A percentile compares a stretch with the other conserved stretches of the same genome.
phyloP scores from a whole-genome alignment of 2,329 filamentous ascomycete genomes.

The Cladosporium sp. region DNA sequence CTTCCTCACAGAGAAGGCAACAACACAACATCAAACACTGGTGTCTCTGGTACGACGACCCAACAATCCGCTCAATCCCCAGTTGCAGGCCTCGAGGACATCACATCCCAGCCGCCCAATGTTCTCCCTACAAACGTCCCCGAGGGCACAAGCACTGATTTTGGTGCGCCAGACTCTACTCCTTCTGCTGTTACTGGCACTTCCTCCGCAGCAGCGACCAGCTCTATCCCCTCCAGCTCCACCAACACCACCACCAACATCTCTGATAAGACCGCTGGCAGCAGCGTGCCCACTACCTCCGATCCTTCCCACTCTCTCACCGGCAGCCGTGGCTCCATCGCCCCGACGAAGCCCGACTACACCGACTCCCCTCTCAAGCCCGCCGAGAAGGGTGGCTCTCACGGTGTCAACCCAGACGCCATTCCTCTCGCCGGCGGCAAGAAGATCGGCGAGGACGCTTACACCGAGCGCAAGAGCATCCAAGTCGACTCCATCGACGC shows the following conservation, averaged over 20 bases:
- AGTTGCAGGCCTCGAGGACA: neutral
- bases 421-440: slow-evolving; percentile 24
- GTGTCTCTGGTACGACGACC: neutral
- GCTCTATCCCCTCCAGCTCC: neutral
- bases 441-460: slow-evolving; percentile 18
- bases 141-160: slow-evolving; percentile 11
- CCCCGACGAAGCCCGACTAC: slow-evolving; percentile 13
- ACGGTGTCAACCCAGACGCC: slow-evolving; percentile 20
- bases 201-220: neutral
- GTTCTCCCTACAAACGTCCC: slow-evolving; percentile 12
- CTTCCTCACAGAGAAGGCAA: slow-evolving; percentile 8
- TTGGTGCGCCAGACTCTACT: neutral
- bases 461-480: slow-evolving; percentile 16
- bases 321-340: slow-evolving; percentile 13
- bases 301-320: slow-evolving; percentile 11
- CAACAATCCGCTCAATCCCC: neutral
- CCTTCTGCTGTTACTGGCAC: neutral
- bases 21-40: neutral
- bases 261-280: neutral
- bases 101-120: slow-evolving; percentile 12
- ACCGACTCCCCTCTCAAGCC: slow-evolving; percentile 18
- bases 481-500: neutral
- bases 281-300: neutral
- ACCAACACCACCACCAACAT: slow-evolving; percentile 1
- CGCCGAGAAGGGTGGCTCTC: slow-evolving; percentile 9